Evolutionary conservation across 108 stramenopile genomes (phyloP).

Genomic region (Pseudonitzschia delicatissima): DNA sequence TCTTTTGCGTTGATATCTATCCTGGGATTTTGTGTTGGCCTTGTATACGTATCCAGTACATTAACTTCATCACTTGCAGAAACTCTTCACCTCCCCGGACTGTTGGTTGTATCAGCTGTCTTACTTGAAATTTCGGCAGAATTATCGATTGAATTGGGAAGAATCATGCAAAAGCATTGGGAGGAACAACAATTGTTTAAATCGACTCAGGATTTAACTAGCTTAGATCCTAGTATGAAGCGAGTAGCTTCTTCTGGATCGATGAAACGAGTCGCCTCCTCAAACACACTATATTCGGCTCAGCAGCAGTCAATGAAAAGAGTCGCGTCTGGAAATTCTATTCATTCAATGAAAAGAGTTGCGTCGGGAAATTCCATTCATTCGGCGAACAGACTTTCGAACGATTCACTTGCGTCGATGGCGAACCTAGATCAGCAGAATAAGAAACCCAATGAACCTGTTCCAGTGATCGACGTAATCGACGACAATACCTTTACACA

Average conservation of each 20-base stretch:
- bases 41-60: conserved; percentile 50
- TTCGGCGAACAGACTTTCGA: not conserved
- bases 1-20: no score
- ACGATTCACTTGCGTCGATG: not conserved
- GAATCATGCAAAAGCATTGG: conserved; percentile 88
- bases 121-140: conserved; percentile 75
- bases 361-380: conserved; percentile 29
- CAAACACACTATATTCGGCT: conserved; percentile 47
- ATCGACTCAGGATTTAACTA: conserved; percentile 62
- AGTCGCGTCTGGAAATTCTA: conserved; percentile 31
- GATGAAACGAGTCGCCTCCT: conserved; percentile 83
- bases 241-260: conserved; percentile 63
- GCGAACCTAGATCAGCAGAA: conserved; percentile 6
- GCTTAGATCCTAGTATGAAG: conserved; percentile 60
- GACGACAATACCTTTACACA: conserved; percentile 82
- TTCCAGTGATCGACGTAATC: conserved; percentile 26
- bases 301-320: conserved; percentile 22
- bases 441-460: no score
- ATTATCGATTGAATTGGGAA: conserved; percentile 78
- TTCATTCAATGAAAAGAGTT: not conserved
- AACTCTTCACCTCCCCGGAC: conserved; percentile 61
- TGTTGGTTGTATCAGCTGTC: conserved; percentile 69
- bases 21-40: no score
- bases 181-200: conserved; percentile 66
- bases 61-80: conserved; percentile 72